These are phyloP conservation scores for Cryphonectria naterciae DNA, from an alignment of 2,329 filamentous ascomycete species.

Conservation along the genomic window DNA sequence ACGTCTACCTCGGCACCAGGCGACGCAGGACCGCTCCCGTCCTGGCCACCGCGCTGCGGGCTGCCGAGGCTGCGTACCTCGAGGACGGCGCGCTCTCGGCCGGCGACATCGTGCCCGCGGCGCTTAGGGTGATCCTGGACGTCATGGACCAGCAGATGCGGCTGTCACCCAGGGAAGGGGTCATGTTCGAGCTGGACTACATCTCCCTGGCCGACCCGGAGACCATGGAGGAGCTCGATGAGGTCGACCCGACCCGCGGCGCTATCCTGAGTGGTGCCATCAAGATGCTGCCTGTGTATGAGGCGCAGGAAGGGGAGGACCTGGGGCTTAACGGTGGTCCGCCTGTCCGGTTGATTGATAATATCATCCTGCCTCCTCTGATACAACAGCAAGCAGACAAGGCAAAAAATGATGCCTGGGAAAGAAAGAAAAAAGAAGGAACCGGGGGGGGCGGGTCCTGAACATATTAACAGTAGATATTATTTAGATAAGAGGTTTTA, in stretches of 20 bases:
- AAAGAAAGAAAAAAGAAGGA: too few species aligned
- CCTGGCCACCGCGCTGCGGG: conserved; percentile 68
- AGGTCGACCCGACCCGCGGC: conserved; percentile 70
- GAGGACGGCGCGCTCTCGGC: conserved; percentile 56
- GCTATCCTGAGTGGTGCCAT: conserved; percentile 89
- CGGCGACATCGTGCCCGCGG: conserved; percentile 72
- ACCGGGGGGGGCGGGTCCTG: too few species aligned
- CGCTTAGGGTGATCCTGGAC: conserved; percentile 61
- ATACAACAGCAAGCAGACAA: neutral
- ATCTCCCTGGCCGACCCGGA: conserved; percentile 87
- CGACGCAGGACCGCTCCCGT: conserved; percentile 74
- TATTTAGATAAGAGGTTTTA: neutral
- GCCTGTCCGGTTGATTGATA: conserved; percentile 88
- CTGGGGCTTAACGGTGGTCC: conserved; percentile 74
- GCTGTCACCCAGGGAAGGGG: conserved; percentile 63
- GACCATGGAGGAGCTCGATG: conserved; percentile 76
- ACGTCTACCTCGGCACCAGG: conserved; percentile 84
- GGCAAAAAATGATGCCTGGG: neutral
- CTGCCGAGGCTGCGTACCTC: conserved; percentile 70
- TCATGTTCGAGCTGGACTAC: conserved; percentile 84
- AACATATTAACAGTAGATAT: neutral
- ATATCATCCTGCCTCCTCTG: conserved; percentile 70
- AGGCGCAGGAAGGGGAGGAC: conserved; percentile 71
- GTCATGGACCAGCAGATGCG: conserved; percentile 64
- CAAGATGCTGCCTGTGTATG: conserved; percentile 83